Percentiles rank a stretch among this genome's conserved stretches.
phyloP scores from a whole-genome alignment of 169 alveolate genomes.

The Plasmodium coatneyi region DNA sequence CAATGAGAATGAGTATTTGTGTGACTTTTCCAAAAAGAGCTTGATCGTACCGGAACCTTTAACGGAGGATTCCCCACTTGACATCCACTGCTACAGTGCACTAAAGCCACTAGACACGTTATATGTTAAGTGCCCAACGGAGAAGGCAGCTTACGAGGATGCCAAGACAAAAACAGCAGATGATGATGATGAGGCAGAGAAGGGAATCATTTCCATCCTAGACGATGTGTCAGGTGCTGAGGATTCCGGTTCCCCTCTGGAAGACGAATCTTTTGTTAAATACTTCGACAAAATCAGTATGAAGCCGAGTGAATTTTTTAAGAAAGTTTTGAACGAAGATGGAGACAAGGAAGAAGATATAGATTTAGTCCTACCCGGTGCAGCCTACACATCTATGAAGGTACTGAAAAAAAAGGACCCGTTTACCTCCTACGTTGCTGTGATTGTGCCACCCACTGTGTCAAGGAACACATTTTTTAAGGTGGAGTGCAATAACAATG shows the following conservation, averaged over 20 bases:
- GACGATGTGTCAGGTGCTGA: background rate
- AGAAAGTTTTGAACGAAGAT: background rate
- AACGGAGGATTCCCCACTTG: background rate
- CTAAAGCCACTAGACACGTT: slow-evolving; percentile 49
- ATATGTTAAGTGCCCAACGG: slow-evolving; percentile 69
- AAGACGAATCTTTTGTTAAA: slow-evolving; percentile 7
- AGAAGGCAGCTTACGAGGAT: background rate
- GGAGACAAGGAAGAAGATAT: background rate
- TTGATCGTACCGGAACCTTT: slow-evolving; percentile 16
- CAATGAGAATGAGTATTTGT: background rate
- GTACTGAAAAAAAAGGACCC: slow-evolving; percentile 24
- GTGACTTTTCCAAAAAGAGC: slow-evolving; percentile 37
- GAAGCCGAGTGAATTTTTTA: slow-evolving; percentile 22
- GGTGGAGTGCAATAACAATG: slow-evolving; percentile 42
- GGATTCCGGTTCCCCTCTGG: background rate
- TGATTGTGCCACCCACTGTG: slow-evolving; percentile 34
- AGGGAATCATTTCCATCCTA: background rate
- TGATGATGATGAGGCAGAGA: slow-evolving; percentile 18
- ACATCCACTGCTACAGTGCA: slow-evolving; percentile 10
- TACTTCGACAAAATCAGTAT: background rate
- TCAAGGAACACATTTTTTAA: background rate
- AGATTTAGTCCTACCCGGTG: slow-evolving; percentile 13
- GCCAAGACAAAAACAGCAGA: slow-evolving; percentile 11
- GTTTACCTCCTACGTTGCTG: slow-evolving; percentile 29
- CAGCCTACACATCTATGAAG: background rate